Base-by-base conservation (phyloP, 1,284 basidiomycete genomes). In the Earliella scabrosa region DNA sequence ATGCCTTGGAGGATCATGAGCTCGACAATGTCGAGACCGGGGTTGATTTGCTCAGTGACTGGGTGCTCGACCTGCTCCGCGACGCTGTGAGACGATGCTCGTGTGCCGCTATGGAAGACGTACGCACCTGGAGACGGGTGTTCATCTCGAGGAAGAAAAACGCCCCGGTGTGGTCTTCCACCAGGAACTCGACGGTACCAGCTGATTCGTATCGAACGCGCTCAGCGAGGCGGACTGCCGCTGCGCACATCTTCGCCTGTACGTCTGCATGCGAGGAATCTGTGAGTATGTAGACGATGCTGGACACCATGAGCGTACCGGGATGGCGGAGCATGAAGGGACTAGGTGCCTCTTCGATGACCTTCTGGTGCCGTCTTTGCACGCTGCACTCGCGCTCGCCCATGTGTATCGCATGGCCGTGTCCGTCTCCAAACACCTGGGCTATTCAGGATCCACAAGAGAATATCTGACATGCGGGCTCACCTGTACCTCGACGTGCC, bases 81-180 rank as follows among this genome's bases (percentile, higher is more conserved):
- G 32, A 34, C 11, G 2, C 36, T 16, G 36, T n/a, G 6, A 39
- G n/a, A 7, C 6, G 16, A 39, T 20, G n/a, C 10, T 10, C 5
- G 7, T 39, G n/a, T 20, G 36, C n/a, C n/a, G n/a, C n/a, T n/a
- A 39, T 10, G 11, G 7, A 34, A n/a, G 3, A 18, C 23, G 13
- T 21, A 49, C 71, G 50, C 60, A 80, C 82, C 71, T 88, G 87
- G 51, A 90, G 80, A 6, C 87, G 78, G 0, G 87, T 85, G 60
- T 92, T 91, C 81, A 90, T 85, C 68, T 92, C 89, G 18, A 92
- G 76, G 64, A 91, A 92, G 73, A 81, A 90, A 70, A 87, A 90
- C 8, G 75, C 67, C 0, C 76, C 77, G 0, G 77, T 79, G 0
- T 72, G 55, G 53, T 85, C 78, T 62, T 88, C 83, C 4, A 88